Base-by-base conservation (phyloP, 1,284 basidiomycete species). In the Sparassis latifolia region DNA sequence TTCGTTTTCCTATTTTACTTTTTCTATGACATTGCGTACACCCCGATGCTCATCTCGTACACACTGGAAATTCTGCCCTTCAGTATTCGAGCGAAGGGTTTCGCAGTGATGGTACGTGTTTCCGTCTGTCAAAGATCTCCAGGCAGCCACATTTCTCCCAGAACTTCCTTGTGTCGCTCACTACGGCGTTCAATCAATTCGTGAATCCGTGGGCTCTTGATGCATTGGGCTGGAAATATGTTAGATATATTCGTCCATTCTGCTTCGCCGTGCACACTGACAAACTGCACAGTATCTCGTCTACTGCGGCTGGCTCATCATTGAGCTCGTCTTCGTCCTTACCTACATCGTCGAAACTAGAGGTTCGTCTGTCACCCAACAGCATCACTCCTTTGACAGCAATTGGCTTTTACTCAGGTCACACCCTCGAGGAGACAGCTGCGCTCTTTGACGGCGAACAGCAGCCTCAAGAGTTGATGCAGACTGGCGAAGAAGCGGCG, bases 1-100 rank as follows among this genome's bases (percentile, higher is more conserved):
- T 74, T 86, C 67, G 80, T 89, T 60, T 89, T 86, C 65, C 50
- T 85, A 5, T 86, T 82, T 64, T 84, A 79, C 61, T 72, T 79
- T 50, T 83, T 82, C 68, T 87, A 86, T 62, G 80, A 80, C 58
- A 71, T 84, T 50, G 82, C 82, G 9, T 84, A 82, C 62, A 80
- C 80, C 0, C 80, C 82, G 1, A 74, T 84, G 72, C 64, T 83
- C 9, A 72, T 83, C 29, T 74, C 82, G 2, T 85, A 85, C 62
- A 80, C 80, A 1, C 67, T 84, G 47, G 85, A 89, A 61, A 86
- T 89, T 52, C 66, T 85, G 0, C 84, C 84, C 0, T 83, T 80
- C 66, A 74, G 69, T 44, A 79, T 88, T 46, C 77, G 84, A 48
- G 81, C 84, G 1, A 85, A 80, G 61, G 83, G 82, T 1, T 82